Conservation (phyloP, 176 grass and related monocot species). For the Carex scoparia region DNA sequence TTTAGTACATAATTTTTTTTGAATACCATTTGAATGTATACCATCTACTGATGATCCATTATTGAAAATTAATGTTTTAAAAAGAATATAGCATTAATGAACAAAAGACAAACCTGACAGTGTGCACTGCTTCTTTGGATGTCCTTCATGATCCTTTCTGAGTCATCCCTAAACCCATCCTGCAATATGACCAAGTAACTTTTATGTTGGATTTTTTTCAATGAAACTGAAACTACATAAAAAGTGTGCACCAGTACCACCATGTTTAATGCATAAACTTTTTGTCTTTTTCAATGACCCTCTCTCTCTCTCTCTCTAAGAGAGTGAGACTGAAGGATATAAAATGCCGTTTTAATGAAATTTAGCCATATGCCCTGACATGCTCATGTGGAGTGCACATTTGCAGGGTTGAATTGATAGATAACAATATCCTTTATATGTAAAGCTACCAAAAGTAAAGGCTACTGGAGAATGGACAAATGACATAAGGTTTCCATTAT, state of each 20-base stretch:
- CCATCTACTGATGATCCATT: background rate
- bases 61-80: background rate
- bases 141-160: constrained; percentile 94
- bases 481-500: background rate
- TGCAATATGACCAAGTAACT: constrained; percentile 32
- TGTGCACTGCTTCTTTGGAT: constrained; percentile 61
- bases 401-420: background rate
- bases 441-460: background rate
- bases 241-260: no score
- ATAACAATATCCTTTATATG: background rate
- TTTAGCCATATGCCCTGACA: background rate
- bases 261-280: no score
- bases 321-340: no score
- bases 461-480: background rate
- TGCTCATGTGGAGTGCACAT: background rate
- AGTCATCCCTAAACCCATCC: constrained; percentile 92
- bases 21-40: background rate
- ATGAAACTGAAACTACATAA: no score
- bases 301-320: no score
- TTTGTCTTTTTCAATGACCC: no score
- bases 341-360: background rate
- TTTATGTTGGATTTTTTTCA: background rate
- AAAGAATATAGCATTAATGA: background rate
- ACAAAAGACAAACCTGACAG: constrained; percentile 65
- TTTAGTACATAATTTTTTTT: background rate